Conservation (phyloP, 176 grass and related monocot genomes). For the Aegilops speltoides region DNA sequence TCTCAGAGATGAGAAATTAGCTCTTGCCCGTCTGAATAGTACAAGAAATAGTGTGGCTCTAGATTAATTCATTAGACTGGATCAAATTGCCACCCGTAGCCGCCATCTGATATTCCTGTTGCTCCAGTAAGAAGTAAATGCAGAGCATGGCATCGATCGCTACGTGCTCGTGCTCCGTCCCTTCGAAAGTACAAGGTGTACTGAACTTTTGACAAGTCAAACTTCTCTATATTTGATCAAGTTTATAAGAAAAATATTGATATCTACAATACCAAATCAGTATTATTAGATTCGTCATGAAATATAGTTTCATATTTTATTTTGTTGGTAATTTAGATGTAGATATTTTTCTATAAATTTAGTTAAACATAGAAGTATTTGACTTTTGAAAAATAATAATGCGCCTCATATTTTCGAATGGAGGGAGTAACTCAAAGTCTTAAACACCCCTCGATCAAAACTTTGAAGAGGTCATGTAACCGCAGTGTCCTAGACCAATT, state of each 20-base stretch:
- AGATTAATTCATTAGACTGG: neutral
- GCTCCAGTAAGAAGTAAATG: neutral
- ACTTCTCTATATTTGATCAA: neutral
- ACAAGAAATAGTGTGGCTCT: neutral
- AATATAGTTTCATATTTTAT: neutral
- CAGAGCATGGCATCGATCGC: neutral
- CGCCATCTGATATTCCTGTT: neutral
- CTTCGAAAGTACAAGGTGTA: no score
- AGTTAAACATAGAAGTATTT: neutral
- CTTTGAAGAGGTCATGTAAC: neutral
- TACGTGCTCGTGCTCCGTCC: neutral
- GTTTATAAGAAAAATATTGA: neutral
- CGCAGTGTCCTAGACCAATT: neutral
- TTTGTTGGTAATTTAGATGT: neutral
- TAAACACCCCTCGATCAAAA: fast-evolving
- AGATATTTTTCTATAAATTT: neutral
- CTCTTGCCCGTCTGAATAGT: neutral
- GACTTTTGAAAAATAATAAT: neutral
- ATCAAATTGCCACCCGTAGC: neutral
- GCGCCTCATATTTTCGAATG: neutral
- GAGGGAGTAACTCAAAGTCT: neutral
- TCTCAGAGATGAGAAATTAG: neutral
- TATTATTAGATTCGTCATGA: neutral
- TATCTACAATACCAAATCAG: neutral
- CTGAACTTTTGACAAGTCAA: neutral